phyloP scores from a whole-genome alignment of 208 protist genomes.

The Leishmania tropica region DNA sequence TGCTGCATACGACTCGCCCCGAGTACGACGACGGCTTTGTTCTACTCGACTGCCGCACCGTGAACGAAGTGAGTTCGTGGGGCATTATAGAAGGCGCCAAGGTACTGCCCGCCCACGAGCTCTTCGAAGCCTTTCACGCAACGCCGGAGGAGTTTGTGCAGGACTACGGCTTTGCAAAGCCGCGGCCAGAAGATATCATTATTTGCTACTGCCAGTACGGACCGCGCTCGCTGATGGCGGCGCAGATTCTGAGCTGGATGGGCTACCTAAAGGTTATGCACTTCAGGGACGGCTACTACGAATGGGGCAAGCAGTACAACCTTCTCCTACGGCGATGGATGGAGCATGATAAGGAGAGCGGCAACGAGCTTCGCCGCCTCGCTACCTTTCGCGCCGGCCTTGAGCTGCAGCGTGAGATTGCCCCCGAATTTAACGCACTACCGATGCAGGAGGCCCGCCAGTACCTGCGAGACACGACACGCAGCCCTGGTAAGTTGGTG shows the following conservation, averaged over 20 bases:
- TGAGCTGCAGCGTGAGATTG: conserved; percentile 79
- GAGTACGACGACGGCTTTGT: conserved; percentile 84
- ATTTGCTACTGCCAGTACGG: conserved; percentile 89
- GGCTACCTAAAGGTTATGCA: conserved; percentile 79
- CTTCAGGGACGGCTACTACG: conserved; percentile 83
- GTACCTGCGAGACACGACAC: conserved; percentile 75
- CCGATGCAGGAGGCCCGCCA: conserved; percentile 65
- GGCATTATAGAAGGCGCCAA: conserved; percentile 86
- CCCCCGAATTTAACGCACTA: conserved; percentile 79
- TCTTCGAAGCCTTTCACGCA: conserved; percentile 84
- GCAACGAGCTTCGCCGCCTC: conserved; percentile 70
- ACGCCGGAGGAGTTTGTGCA: conserved; percentile 69
- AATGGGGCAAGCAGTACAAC: conserved; percentile 89
- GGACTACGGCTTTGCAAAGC: conserved; percentile 81
- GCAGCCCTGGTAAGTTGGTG: conserved; percentile 52
- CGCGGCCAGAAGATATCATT: conserved; percentile 63
- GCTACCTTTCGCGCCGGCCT: conserved; percentile 67
- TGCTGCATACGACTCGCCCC: conserved; percentile 50
- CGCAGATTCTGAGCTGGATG: conserved; percentile 86
- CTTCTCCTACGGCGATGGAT: conserved; percentile 79
- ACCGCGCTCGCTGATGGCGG: conserved; percentile 79
- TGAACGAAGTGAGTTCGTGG: conserved; percentile 86
- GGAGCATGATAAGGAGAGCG: conserved; percentile 74
- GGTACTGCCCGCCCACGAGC: conserved; percentile 80
- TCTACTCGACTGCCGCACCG: conserved; percentile 80